Base-by-base conservation (phyloP, 2,329 filamentous ascomycete species). In the Cladosporium sphaerospermum region DNA sequence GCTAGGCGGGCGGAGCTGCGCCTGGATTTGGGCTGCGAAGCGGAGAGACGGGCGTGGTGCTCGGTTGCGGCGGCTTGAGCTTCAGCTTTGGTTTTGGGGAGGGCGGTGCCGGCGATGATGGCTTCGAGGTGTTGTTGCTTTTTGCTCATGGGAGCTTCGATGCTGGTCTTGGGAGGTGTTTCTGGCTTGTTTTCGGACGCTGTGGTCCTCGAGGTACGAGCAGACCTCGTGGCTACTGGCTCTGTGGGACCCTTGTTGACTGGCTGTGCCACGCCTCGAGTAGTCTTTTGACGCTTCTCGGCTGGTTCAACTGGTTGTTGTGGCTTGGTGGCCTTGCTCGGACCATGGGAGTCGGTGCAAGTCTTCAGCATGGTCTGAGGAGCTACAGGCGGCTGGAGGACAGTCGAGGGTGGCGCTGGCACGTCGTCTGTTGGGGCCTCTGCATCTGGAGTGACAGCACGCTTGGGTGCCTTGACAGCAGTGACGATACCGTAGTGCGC, bases 101-200 rank as follows among this genome's bases (percentile, higher is more conserved):
- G 53, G 11, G 42, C 43, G 0, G 42, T 50, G 56, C 64, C 64
- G 16, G 50, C 36, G 43, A 62, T 57, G 54, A 64, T 52, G 36
- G 44, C 33, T n/a, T 57, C 55, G n/a, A 59, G 23, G 39, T 43
- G 48, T 3, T 23, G 13, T 9, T 31, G 7, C 13, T 9, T 8
- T n/a, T 9, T 11, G 19, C 16, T 44, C 4, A n/a, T 3, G 16
- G 42, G 18, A 10, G 9, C 40, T 42, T 19, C 11, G 8, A 11
- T 9, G 13, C 13, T 19, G 11, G 42, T 32, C 6, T 19, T 19
- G 16, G 4, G 7, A 5, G n/a, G 5, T 8, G 5, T 18, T 4
- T 3, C 8, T 31, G 11, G 11, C n/a, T n/a, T 7, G 28, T 13
- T 42, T 18, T 13, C 3, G 28, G 11, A 10, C 5, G 18, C n/a